These are phyloP conservation scores for Eleusine indica DNA, from an alignment of 176 grass and related monocot genomes.

Conservation along the genomic window DNA sequence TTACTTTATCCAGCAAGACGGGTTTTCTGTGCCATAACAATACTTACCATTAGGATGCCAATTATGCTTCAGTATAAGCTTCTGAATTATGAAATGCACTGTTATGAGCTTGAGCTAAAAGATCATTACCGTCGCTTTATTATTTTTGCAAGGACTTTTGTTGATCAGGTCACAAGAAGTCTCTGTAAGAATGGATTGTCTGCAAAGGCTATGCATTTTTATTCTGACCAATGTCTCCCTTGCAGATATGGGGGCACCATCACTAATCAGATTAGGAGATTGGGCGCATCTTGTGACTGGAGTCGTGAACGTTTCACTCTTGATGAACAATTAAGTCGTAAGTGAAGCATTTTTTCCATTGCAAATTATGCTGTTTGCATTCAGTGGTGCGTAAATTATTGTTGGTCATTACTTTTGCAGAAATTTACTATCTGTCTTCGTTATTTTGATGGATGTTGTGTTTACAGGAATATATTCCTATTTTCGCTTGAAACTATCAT, in stretches of 20 bases:
- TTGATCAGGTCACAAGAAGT: background rate
- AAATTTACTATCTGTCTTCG: background rate
- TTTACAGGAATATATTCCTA: conserved; percentile 11
- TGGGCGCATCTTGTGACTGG: conserved; percentile 99
- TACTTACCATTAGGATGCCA: background rate
- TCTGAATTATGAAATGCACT: background rate
- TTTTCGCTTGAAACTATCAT: conserved; percentile 18
- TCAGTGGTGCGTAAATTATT: background rate
- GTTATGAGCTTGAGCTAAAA: conserved; percentile 6
- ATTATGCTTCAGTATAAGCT: background rate
- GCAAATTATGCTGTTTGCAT: conserved; percentile 20
- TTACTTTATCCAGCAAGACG: background rate
- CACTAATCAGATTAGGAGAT: conserved; percentile 93
- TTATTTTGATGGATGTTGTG: conserved; percentile 9
- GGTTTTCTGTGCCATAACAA: conserved; percentile 19
- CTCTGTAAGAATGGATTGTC: conserved; percentile 11
- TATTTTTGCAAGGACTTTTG: conserved; percentile 26
- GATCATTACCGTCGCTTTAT: conserved; percentile 13
- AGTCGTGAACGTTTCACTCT: conserved; percentile 90
- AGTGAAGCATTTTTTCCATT: conserved; percentile 42
- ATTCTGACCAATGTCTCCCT: conserved; percentile 30
- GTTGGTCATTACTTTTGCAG: background rate
- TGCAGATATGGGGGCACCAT: conserved; percentile 94
- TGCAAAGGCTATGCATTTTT: background rate
- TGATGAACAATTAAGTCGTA: conserved; percentile 93